phyloP scores from a whole-genome alignment of 1,139 yeast genomes.

The Kodamaea anthophila region DNA sequence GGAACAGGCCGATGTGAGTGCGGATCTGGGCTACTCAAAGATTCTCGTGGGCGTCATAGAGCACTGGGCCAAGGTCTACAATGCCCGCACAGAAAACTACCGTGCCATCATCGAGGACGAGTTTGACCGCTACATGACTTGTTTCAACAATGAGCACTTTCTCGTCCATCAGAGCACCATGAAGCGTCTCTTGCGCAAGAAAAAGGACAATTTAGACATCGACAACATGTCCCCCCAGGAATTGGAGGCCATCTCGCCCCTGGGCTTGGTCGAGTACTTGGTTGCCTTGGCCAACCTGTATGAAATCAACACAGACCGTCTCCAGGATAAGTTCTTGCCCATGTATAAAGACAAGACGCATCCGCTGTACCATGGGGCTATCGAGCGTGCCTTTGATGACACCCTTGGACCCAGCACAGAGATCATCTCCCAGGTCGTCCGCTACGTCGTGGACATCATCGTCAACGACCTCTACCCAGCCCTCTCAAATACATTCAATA shows the following conservation, averaged over 20 bases:
- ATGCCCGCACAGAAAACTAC: slow-evolving; percentile 59
- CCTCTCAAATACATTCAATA: slow-evolving; percentile 34
- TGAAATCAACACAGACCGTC: slow-evolving; percentile 79
- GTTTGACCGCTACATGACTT: slow-evolving; percentile 40
- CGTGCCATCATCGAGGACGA: slow-evolving; percentile 52
- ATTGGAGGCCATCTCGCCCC: slow-evolving; percentile 53
- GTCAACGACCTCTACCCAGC: slow-evolving; percentile 59
- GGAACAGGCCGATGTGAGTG: slow-evolving; percentile 90
- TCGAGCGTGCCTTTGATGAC: slow-evolving; percentile 52
- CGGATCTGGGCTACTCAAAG: slow-evolving; percentile 78
- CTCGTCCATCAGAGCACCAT: slow-evolving; percentile 38
- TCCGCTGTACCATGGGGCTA: slow-evolving; percentile 51
- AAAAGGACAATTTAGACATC: slow-evolving; percentile 20
- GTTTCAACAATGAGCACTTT: slow-evolving; percentile 36
- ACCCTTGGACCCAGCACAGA: slow-evolving; percentile 74
- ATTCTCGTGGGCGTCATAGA: slow-evolving; percentile 79
- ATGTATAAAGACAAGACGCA: slow-evolving; percentile 63
- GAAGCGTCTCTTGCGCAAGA: slow-evolving; percentile 37
- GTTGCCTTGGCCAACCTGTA: slow-evolving; percentile 79
- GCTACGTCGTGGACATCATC: slow-evolving; percentile 59
- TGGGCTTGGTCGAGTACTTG: slow-evolving; percentile 76
- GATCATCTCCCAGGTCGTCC: slow-evolving; percentile 63
- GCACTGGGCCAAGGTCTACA: slow-evolving; percentile 60
- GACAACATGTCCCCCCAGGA: slow-evolving; percentile 43
- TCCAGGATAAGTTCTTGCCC: slow-evolving; percentile 68